Conservation (phyloP, 306 rosid species). For the Trifolium subterraneum region DNA sequence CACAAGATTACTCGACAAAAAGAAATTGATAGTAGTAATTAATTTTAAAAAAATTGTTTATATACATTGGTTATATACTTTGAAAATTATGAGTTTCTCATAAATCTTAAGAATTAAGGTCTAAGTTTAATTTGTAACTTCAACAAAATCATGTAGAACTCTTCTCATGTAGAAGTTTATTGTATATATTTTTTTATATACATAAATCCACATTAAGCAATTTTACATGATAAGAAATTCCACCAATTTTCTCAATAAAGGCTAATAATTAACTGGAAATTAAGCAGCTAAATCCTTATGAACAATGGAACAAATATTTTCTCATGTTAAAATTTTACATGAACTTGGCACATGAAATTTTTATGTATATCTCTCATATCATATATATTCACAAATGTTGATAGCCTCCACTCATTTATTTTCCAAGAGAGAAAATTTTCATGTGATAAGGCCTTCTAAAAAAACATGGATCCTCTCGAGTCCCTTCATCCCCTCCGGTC, state of each 20-base stretch:
- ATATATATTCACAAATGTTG: not conserved
- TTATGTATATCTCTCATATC: not conserved
- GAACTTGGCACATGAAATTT: not conserved
- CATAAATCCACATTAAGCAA: too few relatives aligned
- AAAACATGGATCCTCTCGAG: not conserved
- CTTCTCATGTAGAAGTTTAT: too few relatives aligned
- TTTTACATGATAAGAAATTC: conserved; percentile 15
- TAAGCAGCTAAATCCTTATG: conserved; percentile 18
- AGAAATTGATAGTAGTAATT: too few relatives aligned
- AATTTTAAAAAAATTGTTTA: too few relatives aligned
- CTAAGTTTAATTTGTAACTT: too few relatives aligned
- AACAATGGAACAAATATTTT: not conserved
- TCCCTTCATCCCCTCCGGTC: not conserved
- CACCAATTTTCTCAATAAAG: conserved; percentile 3
- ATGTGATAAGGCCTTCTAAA: not conserved
- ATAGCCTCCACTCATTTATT: not conserved
- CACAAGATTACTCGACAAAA: too few relatives aligned
- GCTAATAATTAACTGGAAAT: conserved; percentile 20
- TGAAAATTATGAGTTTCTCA: too few relatives aligned
- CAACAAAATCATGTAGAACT: too few relatives aligned
- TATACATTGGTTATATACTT: too few relatives aligned
- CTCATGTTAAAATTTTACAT: not conserved
- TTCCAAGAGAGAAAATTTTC: not conserved
- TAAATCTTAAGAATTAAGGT: too few relatives aligned
- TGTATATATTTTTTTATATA: too few relatives aligned